phyloP scores from a whole-genome alignment of 495 filamentous ascomycete genomes.

The Penicillium soppii region DNA sequence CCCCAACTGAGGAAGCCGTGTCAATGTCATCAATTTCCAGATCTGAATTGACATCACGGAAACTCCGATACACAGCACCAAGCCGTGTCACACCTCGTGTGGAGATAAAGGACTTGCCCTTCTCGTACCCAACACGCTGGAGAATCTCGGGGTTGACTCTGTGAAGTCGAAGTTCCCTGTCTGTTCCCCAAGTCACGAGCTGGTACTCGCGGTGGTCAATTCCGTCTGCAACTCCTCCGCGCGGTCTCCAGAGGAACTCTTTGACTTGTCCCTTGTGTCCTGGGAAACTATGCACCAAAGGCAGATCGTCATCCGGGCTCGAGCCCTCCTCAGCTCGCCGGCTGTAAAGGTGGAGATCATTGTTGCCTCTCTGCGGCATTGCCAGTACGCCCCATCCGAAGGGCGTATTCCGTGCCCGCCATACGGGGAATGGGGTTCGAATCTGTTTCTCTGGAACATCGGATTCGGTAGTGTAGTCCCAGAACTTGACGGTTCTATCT shows the following conservation, averaged over 20 bases:
- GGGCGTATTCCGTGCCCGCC: slow-evolving; percentile 91
- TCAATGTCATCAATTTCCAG: slow-evolving; percentile 36
- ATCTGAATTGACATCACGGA: slow-evolving; percentile 57
- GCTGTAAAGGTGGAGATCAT: slow-evolving; percentile 83
- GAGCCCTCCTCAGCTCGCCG: slow-evolving; percentile 50
- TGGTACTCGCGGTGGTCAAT: slow-evolving; percentile 91
- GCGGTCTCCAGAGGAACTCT: slow-evolving; percentile 88
- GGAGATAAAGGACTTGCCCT: slow-evolving; percentile 61
- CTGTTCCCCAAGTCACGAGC: slow-evolving; percentile 88
- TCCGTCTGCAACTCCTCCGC: slow-evolving; percentile 68
- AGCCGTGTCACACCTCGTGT: slow-evolving; percentile 74
- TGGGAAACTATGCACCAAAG: slow-evolving; percentile 68
- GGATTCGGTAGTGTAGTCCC: slow-evolving; percentile 70
- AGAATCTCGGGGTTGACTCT: slow-evolving; percentile 64
- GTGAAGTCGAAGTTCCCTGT: slow-evolving; percentile 79
- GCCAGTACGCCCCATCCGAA: slow-evolving; percentile 85
- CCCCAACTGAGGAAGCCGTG: slow-evolving; percentile 27
- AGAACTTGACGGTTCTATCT: slow-evolving; percentile 91
- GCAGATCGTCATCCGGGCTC: slow-evolving; percentile 43
- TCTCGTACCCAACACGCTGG: slow-evolving; percentile 71
- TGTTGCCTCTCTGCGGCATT: slow-evolving; percentile 87
- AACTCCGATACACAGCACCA: slow-evolving; percentile 84
- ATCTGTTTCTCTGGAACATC: slow-evolving; percentile 73
- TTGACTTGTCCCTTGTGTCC: slow-evolving; percentile 87
- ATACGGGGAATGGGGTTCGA: slow-evolving; percentile 80